These are phyloP conservation scores for Raphanus sativus DNA, from an alignment of 345 rosid genomes.

Conservation along the genomic window DNA sequence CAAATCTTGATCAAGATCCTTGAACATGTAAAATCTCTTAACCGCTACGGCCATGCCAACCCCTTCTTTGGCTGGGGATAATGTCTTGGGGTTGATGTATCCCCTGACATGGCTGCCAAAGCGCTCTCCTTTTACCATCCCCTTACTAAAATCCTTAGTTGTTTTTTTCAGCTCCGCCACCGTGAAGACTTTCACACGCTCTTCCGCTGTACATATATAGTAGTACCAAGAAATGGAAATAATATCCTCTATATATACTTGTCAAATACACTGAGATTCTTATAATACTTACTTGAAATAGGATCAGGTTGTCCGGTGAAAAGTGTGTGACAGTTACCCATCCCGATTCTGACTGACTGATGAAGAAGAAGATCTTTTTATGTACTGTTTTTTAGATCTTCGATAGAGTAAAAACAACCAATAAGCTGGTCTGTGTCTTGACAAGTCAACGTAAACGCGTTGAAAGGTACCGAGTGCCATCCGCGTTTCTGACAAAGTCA, in stretches of 20 bases:
- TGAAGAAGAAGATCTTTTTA: not conserved
- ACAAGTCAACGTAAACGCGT: not conserved
- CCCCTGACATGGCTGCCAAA: not conserved
- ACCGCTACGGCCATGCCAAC: not conserved
- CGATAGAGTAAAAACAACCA: not conserved
- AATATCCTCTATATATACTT: not conserved
- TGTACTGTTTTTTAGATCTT: not conserved
- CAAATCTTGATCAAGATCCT: not conserved
- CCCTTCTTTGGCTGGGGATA: not conserved
- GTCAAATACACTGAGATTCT: not conserved
- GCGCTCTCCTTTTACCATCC: not conserved
- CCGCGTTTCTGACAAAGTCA: not conserved
- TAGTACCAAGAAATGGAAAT: not conserved
- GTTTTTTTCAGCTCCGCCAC: not conserved
- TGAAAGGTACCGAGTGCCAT: not conserved
- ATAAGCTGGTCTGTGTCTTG: not conserved
- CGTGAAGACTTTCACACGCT: not conserved
- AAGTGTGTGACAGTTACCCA: not conserved
- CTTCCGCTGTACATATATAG: not conserved
- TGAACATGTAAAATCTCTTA: not conserved
- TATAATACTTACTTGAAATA: not conserved
- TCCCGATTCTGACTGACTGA: not conserved
- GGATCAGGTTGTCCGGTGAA: not conserved
- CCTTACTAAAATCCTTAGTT: not conserved
- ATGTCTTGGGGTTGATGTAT: not conserved